Evolutionary conservation across 2,329 filamentous ascomycete species (phyloP), one percentile per base, ranked within the genome.

Genomic region (Chrysoporthe deuterocubensis): DNA sequence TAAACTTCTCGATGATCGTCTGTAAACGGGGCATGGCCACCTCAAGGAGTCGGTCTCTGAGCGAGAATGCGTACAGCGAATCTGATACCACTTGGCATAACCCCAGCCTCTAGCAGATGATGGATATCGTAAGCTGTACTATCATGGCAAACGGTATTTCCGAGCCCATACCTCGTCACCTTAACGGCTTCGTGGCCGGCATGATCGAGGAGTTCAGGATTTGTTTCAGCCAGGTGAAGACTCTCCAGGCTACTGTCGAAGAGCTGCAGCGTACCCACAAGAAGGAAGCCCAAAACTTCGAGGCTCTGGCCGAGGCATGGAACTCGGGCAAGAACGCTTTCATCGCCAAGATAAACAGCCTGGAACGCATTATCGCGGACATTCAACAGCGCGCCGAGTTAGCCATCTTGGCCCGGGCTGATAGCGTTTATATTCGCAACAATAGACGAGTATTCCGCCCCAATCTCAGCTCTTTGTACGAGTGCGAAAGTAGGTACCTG

Each of bases 81-180:
- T 32, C 65, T 18, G 61, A 67, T 18, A n/a, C 44, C n/a, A 68
- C 54, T 46, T 71, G 65, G 65, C 52, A 65, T 59, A 70, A 67
- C n/a, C 67, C 69, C 34, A 67, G 14, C 26, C 65, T 70, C 11
- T 56, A 56, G 44, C 69, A 69, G 61, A 71, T 71, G 65, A 54
- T 71, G 43, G 69, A 71, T 32, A 71, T 62, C 7, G 62, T 71
- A 14, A 44, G 59, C 18, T 67, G 57, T 26, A 21, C 62, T n/a
- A 65, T 71, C 54, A 68, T 68, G 67, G 44, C 44, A 40, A 68
- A 68, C 32, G 69, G 67, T 14, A 52, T 56, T 32, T 65, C 56
- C n/a, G 62, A 64, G 32, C 69, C 69, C 50, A 70, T 71, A 16
- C 65, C 67, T 37, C 67, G 65, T n/a, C 65, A 70, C 42, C 65